Conservation (phyloP, 2,329 filamentous ascomycete species). For the Fusarium guadeloupense region DNA sequence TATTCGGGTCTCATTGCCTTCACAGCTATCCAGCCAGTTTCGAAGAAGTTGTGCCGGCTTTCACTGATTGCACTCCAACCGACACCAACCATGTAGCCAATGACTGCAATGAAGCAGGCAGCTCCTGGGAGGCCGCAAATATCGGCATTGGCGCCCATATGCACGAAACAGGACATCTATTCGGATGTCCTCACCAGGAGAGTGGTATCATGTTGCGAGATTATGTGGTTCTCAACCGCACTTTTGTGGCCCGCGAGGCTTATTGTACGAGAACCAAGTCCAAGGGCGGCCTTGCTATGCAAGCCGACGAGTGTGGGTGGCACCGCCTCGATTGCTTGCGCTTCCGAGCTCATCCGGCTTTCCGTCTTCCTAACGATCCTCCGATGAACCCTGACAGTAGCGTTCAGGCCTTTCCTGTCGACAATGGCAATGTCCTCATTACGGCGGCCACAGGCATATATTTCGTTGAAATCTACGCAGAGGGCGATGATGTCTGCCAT, state of each 20-base stretch:
- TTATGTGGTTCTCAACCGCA: conserved; percentile 84
- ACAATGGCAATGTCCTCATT: conserved; percentile 77
- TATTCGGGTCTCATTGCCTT: conserved; percentile 92
- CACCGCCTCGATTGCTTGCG: conserved; percentile 88
- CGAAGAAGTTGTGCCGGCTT: conserved; percentile 89
- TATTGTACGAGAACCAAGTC: conserved; percentile 88
- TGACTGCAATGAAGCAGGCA: conserved; percentile 86
- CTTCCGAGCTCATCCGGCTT: conserved; percentile 90
- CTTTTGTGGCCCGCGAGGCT: conserved; percentile 82
- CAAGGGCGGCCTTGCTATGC: conserved; percentile 78
- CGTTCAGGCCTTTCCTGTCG: conserved; percentile 86
- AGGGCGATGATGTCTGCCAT: conserved; percentile 83
- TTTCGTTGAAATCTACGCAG: conserved; percentile 82
- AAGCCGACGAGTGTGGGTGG: conserved; percentile 88
- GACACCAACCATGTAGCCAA: conserved; percentile 84
- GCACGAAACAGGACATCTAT: conserved; percentile 88
- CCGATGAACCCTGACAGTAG: conserved; percentile 73
- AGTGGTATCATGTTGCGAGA: conserved; percentile 92
- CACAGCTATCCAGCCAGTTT: conserved; percentile 90
- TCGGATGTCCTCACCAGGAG: conserved; percentile 90
- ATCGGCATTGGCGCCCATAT: conserved; percentile 93
- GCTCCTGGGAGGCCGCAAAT: conserved; percentile 94
- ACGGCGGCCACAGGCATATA: conserved; percentile 84
- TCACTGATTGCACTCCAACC: conserved; percentile 89
- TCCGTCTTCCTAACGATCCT: conserved; percentile 81